Base-by-base conservation (phyloP, 805 yeast genomes). In the Ogataea populi-albae region DNA sequence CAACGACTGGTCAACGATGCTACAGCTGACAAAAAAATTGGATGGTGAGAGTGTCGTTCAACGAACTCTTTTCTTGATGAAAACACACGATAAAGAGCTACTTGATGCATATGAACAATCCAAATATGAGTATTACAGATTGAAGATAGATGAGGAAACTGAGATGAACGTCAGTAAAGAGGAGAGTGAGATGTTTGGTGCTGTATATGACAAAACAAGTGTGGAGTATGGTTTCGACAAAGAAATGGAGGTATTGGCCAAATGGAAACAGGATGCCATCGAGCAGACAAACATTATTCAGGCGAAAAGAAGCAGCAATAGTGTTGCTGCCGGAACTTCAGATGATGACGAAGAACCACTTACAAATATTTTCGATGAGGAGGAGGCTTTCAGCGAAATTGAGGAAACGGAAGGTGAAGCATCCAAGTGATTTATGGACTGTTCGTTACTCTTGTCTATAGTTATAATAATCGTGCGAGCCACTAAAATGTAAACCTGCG, bases 41-140 rank as follows among this genome's bases (percentile, higher is more conserved):
- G 95, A 87, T 52, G 98, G 98, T 41, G 98, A 93, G 62, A 73
- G 78, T 40, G 93, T 85, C 6, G 87, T 84, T 2, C 91, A 82
- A 57, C 73, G 93, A 58, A 72, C 89, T 1, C 40, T 83, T 28
- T 78, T 72, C 55, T 54, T 85, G 26, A 52, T 77, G 35, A 60
- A 67, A 16, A 61, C 61, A 10, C 32, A 50, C 21, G 40, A 63
- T 30, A 38, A 62, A 45, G 57, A 66, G 25, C 54, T 81, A 18
- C 57, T 72, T 30, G 77, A 76, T 12, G 94, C 96, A 0, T 93
- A 91, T 56, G 91, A 86, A 53, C 75, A 77, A 52, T 87, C 98
- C 3, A 73, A 95, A 48, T 79, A 75, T 46, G 98, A 93, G 62
- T 93, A 86, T 57, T 93, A 93, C 60, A 73, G 83, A 48, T 68